Percentiles rank a stretch among this genome's conserved stretches.
These are phyloP conservation scores for Phytophthora kernoviae DNA, from an alignment of 352 stramenopile species.

Conservation along the genomic window DNA sequence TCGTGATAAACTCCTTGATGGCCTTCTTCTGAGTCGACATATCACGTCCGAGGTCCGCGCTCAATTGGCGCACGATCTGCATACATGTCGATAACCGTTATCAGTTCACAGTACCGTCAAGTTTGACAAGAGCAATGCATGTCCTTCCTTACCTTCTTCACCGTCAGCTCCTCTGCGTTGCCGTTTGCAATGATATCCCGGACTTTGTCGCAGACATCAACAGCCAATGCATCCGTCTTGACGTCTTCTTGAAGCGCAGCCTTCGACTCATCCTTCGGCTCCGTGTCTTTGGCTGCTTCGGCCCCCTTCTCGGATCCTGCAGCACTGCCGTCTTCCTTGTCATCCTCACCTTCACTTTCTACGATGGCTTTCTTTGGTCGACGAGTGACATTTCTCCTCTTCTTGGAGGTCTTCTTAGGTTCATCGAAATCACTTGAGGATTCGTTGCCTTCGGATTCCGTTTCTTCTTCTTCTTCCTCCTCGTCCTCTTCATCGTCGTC, in stretches of 20 bases:
- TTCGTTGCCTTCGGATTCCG: conserved; percentile 62
- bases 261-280: conserved; percentile 22
- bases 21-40: conserved; percentile 73
- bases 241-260: conserved; percentile 21
- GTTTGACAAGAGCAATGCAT: neutral
- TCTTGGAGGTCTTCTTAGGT: conserved; percentile 38
- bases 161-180: conserved; percentile 78
- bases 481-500: conserved; percentile 44
- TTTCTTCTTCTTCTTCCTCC: conserved; percentile 47
- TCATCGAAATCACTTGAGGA: conserved; percentile 77
- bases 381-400: conserved; percentile 39
- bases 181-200: conserved; percentile 81
- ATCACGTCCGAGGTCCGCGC: conserved; percentile 66
- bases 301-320: conserved; percentile 11
- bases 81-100: conserved; percentile 9
- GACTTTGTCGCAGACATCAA: conserved; percentile 66
- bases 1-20: conserved; percentile 84
- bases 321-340: conserved; percentile 23
- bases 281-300: conserved; percentile 11
- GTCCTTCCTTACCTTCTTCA: conserved; percentile 70
- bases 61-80: conserved; percentile 78
- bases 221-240: conserved; percentile 32
- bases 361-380: conserved; percentile 26
- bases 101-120: neutral
- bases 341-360: conserved; percentile 36